Conservation (phyloP, 805 yeast genomes). For the Cyberlindnera mississippiensis region DNA sequence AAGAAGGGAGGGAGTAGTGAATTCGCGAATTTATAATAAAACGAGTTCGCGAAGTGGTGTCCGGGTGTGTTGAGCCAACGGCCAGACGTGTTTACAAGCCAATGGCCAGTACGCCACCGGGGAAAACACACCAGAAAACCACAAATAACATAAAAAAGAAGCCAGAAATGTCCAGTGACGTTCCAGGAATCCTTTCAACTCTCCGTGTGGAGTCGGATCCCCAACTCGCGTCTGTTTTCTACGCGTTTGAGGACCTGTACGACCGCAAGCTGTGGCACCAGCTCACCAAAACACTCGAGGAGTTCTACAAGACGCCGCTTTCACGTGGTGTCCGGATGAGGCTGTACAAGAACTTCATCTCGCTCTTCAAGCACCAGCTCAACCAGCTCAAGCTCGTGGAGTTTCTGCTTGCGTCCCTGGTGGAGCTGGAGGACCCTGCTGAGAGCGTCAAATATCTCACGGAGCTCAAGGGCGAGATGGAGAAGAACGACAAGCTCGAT, state of each 20-base stretch:
- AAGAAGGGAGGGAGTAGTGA: too few species aligned
- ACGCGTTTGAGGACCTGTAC: slow-evolving; percentile 75
- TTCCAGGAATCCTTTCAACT: slow-evolving; percentile 31
- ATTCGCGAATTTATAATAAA: too few species aligned
- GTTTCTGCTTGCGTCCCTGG: slow-evolving; percentile 57
- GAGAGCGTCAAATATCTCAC: slow-evolving; percentile 51
- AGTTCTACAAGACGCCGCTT: slow-evolving; percentile 54
- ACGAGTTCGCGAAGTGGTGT: too few species aligned
- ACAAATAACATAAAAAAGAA: too few species aligned
- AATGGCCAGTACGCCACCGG: too few species aligned
- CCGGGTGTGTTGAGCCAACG: too few species aligned
- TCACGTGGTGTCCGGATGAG: slow-evolving; percentile 56
- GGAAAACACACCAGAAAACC: too few species aligned
- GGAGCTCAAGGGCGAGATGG: slow-evolving; percentile 42
- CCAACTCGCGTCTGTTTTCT: slow-evolving; percentile 57
- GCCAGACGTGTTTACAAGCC: too few species aligned
- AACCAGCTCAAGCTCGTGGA: slow-evolving; percentile 77
- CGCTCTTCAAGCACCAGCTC: slow-evolving; percentile 62
- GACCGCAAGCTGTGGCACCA: slow-evolving; percentile 96
- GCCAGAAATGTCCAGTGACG: too few species aligned
- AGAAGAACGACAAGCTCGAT: slow-evolving; percentile 31
- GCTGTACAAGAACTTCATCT: slow-evolving; percentile 67
- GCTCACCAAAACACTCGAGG: slow-evolving; percentile 62
- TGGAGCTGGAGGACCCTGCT: slow-evolving; percentile 34
- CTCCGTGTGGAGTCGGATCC: slow-evolving; percentile 64